Evolutionary conservation across 306 rosid species (phyloP), one percentile per base, ranked within the genome.

Genomic region (Begonia peltatifolia): DNA sequence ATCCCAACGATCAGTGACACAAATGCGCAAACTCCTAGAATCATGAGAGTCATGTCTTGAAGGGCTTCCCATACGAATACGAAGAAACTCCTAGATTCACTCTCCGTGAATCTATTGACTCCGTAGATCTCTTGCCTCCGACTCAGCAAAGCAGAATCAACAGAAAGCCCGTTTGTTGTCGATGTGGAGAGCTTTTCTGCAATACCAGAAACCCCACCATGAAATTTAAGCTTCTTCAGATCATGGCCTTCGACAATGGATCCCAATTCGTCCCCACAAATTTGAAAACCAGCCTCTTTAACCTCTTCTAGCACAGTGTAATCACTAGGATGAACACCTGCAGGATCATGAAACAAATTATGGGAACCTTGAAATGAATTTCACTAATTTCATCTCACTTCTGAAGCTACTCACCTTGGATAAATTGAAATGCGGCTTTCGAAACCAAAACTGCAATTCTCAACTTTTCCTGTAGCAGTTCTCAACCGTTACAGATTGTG

Each of bases 1-100:
- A 80, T 73, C 61, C 97, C 97, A 17, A 90, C 87, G 15, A 80
- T 94, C 7, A 65, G 68, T 11, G 97, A 83, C 46, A 79, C 35
- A 5, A 58, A 69, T 38, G 95, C 69, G 65, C 94, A 76, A 49
- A 66, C 60, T 75, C 85, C 71, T 35, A 90, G 95, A 72, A 85
- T 76, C 9, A 61, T 61, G 14, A 90, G 73, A 58, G 97, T 90
- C 49, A 86, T 69, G 67, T 90, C 97, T 22, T 83, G 94, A 71
- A 83, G 50, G 60, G 97, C 94, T 54, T 90, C 97, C 95, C 97
- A 90, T 16, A 90, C 80, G 15, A 70, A 90, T 94, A 74, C 67
- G 90, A 87, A 78, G 30, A 90, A 78, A 42, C 80, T 81, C 68
- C 84, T 86, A 2, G 82, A 51, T 41, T 94, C 84, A 62, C 75